Evolutionary conservation across 2,329 filamentous ascomycete species (phyloP).

Genomic region (Penicillium sp.): DNA sequence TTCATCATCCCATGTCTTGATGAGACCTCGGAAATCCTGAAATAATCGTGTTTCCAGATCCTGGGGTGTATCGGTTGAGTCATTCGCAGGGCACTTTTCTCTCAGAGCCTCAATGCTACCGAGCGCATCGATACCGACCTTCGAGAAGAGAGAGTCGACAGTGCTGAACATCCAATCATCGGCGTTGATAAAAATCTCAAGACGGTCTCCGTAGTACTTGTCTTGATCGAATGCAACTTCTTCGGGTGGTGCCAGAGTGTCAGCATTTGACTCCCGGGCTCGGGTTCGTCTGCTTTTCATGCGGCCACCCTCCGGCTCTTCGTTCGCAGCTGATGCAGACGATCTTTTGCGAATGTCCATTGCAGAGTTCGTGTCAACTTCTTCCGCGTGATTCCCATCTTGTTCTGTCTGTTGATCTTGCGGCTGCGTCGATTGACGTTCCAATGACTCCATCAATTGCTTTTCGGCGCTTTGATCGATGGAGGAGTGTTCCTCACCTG

Average conservation of each 20-base stretch:
- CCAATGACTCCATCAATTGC: slow-evolving; percentile 36
- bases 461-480: slow-evolving; percentile 37
- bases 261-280: slow-evolving; percentile 56
- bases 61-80: slow-evolving; percentile 14
- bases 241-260: slow-evolving; percentile 44
- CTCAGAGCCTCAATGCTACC: slow-evolving; percentile 41
- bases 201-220: slow-evolving; percentile 54
- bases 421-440: slow-evolving; percentile 26
- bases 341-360: slow-evolving; percentile 56
- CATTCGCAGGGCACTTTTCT: slow-evolving; percentile 19
- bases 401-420: slow-evolving; percentile 19
- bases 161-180: slow-evolving; percentile 59
- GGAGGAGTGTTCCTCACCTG: slow-evolving; percentile 31
- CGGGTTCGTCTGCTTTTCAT: slow-evolving; percentile 60
- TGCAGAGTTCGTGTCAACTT: slow-evolving; percentile 33
- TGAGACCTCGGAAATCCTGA: slow-evolving; percentile 44
- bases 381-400: slow-evolving; percentile 25
- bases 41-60: slow-evolving; percentile 30
- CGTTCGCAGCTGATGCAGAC: slow-evolving; percentile 57
- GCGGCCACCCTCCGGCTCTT: slow-evolving; percentile 57
- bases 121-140: slow-evolving; percentile 48
- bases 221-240: slow-evolving; percentile 50
- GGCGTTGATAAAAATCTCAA: slow-evolving; percentile 52
- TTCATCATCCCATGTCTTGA: slow-evolving; percentile 45
- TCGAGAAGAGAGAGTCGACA: slow-evolving; percentile 51